Evolutionary conservation across 2,329 filamentous ascomycete genomes (phyloP).

Genomic region (Periconia macrospinosa): DNA sequence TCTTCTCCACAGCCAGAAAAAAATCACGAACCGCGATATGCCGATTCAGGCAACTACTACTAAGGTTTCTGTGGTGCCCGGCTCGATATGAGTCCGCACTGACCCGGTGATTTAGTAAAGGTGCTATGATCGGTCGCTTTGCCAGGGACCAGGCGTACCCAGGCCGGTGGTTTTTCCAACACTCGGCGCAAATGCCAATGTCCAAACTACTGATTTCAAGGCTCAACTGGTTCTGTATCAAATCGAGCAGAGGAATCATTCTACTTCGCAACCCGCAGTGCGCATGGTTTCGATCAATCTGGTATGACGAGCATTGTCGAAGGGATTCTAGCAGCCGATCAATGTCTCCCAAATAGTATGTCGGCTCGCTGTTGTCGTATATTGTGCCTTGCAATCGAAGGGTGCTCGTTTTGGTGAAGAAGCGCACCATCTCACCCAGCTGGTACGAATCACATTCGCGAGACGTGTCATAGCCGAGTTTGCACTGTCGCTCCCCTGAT

Average conservation of each 20-base stretch:
- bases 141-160: conserved; percentile 49
- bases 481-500: conserved; percentile 69
- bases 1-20: conserved; percentile 43
- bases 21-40: conserved; percentile 40
- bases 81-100: conserved; percentile 14
- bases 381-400: conserved; percentile 57
- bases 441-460: conserved; percentile 76
- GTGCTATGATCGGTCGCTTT: conserved; percentile 48
- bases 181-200: conserved; percentile 50
- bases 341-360: conserved; percentile 63
- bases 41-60: conserved; percentile 33
- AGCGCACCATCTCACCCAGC: conserved; percentile 75
- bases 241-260: conserved; percentile 67
- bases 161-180: conserved; percentile 44
- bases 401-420: conserved; percentile 65
- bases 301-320: conserved; percentile 70
- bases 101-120: conserved; percentile 21
- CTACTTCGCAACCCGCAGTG: conserved; percentile 72
- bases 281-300: conserved; percentile 71
- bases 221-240: conserved; percentile 54
- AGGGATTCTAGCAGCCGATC: conserved; percentile 62
- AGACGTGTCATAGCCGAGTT: conserved; percentile 73
- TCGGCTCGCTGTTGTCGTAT: conserved; percentile 40
- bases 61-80: conserved; percentile 23
- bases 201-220: conserved; percentile 37